Base-by-base conservation (phyloP, 805 yeast genomes). In the Soucietia sequanensis region DNA sequence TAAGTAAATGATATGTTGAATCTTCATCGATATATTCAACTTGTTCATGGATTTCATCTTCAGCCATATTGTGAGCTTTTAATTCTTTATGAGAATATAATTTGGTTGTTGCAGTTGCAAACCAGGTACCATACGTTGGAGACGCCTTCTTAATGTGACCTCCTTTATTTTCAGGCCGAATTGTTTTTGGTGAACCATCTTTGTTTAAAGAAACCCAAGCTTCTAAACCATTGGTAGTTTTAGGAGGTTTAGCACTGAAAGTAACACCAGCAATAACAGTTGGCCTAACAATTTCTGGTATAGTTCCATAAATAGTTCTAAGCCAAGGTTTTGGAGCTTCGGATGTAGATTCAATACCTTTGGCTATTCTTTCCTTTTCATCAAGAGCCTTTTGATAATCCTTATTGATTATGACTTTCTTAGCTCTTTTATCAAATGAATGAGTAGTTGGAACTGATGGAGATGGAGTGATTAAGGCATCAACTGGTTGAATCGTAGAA, bases 121-220 rank as follows among this genome's bases (percentile, higher is more conserved):
- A 88, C 60, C 78, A 85, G 1, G 91, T 85, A 5, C 80, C 76
- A 47, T 84, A 83, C 33, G 78, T 79, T 10, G 96, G 96, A 11
- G 70, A 65, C 5, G 76, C 79, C 32, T 84, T 75, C 45, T 77
- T 75, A 21, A 83, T 80, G 33, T 60, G 62, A 8, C 95, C 95
- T 46, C 81, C 78, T 47, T 87, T 86, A 51, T 79, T 50, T 50
- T 85, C 73, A 3, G 96, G 96, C 26, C 64, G 70, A 31, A 88
- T 76, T 0, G 95, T 87, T 54, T 82, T 80, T 35, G 96, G 95
- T 7, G 71, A 58, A 12, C 96, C 96, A 41, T 81, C 77, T 43
- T 81, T 80, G 39, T 87, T 75, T 51, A 88, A 67, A 2, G 87
- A 75, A 25, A 88, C 67, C 96, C 96, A 88, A 6, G 87, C 88